These are phyloP conservation scores for Entelexis paramagnoliae DNA, from an alignment of 1,139 yeast species.

Conservation along the genomic window DNA sequence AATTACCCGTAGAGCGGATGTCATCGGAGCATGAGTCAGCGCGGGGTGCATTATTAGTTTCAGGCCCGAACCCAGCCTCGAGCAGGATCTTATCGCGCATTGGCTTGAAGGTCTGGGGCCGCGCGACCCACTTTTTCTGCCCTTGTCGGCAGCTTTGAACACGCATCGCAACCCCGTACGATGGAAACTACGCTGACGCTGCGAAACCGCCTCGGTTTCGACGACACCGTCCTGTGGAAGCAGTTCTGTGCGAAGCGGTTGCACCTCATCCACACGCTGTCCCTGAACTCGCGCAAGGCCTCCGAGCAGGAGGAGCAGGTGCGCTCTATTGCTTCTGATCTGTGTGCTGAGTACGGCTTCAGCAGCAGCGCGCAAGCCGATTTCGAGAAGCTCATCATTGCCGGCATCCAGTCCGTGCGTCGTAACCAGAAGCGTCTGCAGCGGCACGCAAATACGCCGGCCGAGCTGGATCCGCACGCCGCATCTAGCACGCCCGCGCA, in stretches of 20 bases:
- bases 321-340: constrained; percentile 58
- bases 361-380: constrained; percentile 45
- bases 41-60: constrained; percentile 1
- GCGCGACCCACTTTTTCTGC: background rate
- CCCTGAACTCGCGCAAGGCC: constrained; percentile 70
- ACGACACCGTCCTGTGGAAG: constrained; percentile 79
- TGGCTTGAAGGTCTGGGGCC: background rate
- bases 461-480: background rate
- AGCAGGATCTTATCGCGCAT: constrained; percentile 3
- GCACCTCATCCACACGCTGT: constrained; percentile 74
- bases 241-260: constrained; percentile 77
- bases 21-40: constrained; percentile 1
- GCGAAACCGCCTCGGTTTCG: constrained; percentile 60
- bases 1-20: background rate
- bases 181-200: constrained; percentile 71
- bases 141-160: background rate
- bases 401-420: constrained; percentile 78
- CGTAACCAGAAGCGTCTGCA: constrained; percentile 48
- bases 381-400: constrained; percentile 80
- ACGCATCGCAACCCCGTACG: background rate
- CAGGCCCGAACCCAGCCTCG: constrained; percentile 2
- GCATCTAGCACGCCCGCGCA: background rate
- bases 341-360: constrained; percentile 68
- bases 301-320: constrained; percentile 85
- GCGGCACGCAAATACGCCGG: constrained; percentile 18